Evolutionary conservation across 1,284 basidiomycete genomes (phyloP), one percentile per base, ranked within the genome.

Genomic region (Heterobasidion irregulare): DNA sequence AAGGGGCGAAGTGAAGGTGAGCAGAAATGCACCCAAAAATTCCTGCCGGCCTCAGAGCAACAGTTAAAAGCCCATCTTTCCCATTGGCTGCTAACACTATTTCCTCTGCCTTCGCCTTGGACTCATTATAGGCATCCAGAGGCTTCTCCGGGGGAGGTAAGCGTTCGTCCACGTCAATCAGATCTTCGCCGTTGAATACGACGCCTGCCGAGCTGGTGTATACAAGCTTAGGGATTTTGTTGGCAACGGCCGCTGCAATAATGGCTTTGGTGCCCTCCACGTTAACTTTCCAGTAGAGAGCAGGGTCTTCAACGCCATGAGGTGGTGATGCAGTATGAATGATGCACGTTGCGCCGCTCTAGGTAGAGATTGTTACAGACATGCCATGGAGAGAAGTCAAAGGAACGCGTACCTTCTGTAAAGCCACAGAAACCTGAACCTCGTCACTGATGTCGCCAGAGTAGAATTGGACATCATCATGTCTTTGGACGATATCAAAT

Each of bases 281-380:
- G 66, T 99, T 99, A 64, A 99, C 96, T 69, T 89, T 92, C 72
- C 86, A 87, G 75, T 93, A 97, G 16, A 98, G 70, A 1, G 85
- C 84, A 2, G 80, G 74, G 61, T 86, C 79, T 58, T 75, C 86
- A 65, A 89, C 72, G 32, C 84, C 88, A 52, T 86, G 84, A 8
- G 84, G 83, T 4, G 96, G 96, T 6, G 95, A 97, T 16, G 95
- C 96, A 8, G 95, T 98, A 70, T 99, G 96, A 63, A 98, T 94
- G 58, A 98, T 89, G 63, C 89, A 89, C 1, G 89, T 92, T 43
- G 91, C 79, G 50, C 83, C 83, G 59, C 85, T 86, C 89, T 94
- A 61, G 19, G 55, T 34, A 56, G 46, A 38, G 50, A 53, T n/a
- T 47, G n/a, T 35, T 2, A 12, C 33, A 2, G 36, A 10, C 16